Evolutionary conservation across 495 filamentous ascomycete species (phyloP).

Genomic region (Lepidopterella palustris): DNA sequence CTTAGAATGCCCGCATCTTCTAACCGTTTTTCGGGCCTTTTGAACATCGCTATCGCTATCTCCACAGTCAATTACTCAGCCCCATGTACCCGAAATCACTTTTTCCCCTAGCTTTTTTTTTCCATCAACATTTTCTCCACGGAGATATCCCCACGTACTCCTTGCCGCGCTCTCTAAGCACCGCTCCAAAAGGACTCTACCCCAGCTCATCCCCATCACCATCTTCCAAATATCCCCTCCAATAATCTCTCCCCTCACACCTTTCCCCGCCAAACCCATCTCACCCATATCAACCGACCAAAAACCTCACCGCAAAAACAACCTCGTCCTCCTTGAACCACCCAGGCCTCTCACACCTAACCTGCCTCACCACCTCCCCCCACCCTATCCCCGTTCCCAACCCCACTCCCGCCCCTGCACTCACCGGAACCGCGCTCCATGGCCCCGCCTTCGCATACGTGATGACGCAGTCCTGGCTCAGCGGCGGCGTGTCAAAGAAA

Average conservation of each 20-base stretch:
- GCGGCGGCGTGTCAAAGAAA: constrained; percentile 19
- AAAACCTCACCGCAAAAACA: constrained; percentile 40
- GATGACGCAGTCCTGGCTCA: constrained; percentile 35
- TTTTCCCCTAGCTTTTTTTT: too few relatives aligned
- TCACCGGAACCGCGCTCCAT: not conserved
- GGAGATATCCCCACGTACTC: too few relatives aligned
- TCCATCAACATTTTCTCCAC: too few relatives aligned
- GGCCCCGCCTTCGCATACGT: constrained; percentile 30
- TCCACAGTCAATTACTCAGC: too few relatives aligned
- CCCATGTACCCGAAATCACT: too few relatives aligned
- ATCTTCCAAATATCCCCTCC: not conserved
- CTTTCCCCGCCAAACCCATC: not conserved
- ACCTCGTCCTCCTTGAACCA: constrained; percentile 36
- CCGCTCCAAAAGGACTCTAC: too few relatives aligned
- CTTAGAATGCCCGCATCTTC: too few relatives aligned
- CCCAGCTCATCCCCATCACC: too few relatives aligned
- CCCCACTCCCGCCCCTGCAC: not conserved
- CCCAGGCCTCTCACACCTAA: constrained; percentile 32
- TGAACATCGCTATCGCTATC: too few relatives aligned
- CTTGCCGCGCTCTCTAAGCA: too few relatives aligned
- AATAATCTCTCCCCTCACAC: not conserved
- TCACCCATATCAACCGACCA: constrained; percentile 23
- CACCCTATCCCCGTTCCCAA: not conserved
- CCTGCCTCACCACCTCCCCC: constrained; percentile 29
- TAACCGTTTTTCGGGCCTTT: too few relatives aligned